phyloP scores from a whole-genome alignment of 1,284 basidiomycete species.

The Trichosporon ovoides region DNA sequence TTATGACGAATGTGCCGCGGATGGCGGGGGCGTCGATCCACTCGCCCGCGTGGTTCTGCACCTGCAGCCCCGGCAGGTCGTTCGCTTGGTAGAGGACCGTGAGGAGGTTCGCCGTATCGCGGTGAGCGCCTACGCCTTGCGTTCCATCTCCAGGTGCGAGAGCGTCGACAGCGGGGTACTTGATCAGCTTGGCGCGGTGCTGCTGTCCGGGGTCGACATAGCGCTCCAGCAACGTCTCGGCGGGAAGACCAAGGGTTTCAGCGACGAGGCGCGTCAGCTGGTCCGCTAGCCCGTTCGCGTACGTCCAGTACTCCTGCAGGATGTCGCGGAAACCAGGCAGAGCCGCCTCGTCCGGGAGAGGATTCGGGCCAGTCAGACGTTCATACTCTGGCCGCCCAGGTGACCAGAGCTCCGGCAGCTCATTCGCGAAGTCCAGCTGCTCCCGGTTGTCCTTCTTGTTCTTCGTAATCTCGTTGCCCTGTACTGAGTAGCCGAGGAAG shows the following conservation, averaged over 20 bases:
- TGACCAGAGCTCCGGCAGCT: conserved; percentile 14
- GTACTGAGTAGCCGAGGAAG: conserved; percentile 19
- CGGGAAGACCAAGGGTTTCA: conserved; percentile 14
- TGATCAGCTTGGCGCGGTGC: conserved; percentile 24
- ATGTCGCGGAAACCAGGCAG: conserved; percentile 13
- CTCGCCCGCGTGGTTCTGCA: conserved; percentile 60
- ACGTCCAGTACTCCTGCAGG: conserved; percentile 10
- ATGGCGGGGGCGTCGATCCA: conserved; percentile 64
- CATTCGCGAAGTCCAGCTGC: conserved; percentile 23
- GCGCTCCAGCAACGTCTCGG: conserved; percentile 10
- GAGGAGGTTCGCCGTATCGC: conserved; percentile 43
- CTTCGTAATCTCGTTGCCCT: conserved; percentile 24
- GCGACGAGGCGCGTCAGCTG: conserved; percentile 13
- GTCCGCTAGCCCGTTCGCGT: conserved; percentile 10
- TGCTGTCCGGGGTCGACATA: conserved; percentile 13
- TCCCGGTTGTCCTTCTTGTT: conserved; percentile 23
- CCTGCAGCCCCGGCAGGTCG: conserved; percentile 56
- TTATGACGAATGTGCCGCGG: conserved; percentile 63
- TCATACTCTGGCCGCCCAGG: conserved; percentile 15
- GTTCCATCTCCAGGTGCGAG: conserved; percentile 14
- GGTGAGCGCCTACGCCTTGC: conserved; percentile 22
- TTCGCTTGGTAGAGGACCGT: conserved; percentile 64
- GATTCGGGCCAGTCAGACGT: conserved; percentile 18
- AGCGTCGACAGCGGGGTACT: conserved; percentile 19
- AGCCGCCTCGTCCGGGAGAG: conserved; percentile 8